Evolutionary conservation across 768 basidiomycete species (phyloP), one percentile per base, ranked within the genome.

Genomic region (Rhizopogon vulgaris): DNA sequence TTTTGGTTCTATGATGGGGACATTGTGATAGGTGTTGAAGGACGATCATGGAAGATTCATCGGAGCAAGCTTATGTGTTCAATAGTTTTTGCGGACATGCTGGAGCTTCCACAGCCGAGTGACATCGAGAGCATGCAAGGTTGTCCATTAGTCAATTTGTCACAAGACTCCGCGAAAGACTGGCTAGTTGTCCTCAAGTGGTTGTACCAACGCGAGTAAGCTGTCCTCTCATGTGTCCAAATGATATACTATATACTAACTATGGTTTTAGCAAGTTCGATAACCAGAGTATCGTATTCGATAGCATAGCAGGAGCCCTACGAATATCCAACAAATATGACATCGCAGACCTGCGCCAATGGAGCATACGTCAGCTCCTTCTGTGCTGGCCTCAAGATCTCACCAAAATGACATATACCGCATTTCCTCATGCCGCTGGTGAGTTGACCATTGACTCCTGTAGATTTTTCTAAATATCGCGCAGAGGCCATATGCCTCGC

Each of bases 311-410:
- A 0, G 56, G 64, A 11, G 56, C 64, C 12, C 61, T 72, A 9
- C 59, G 66, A 22, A 65, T 73, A 38, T 57, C 70, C 2, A 71
- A 69, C 1, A 73, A 73, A 54, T 70, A 73, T 51, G 70, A 71
- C 17, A 68, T 71, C 22, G 5, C 56, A 12, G 57, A 51, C 1
- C 56, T 72, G 32, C 61, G 66, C 32, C 41, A 57, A 18, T 66
- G 63, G 60, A 63, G 60, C 8, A 56, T 58, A 37, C 27, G 51
- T 5, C 56, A 65, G 24, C 47, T 71, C 14, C 30, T 55, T 14
- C 56, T 54, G 9, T 56, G 63, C 25, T 73, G 71, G 69, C 72
- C 71, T 14, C 27, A 30, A 15, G 56, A 65, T 18, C 37, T 66
- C 17, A 52, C 55, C 11, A 41, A 57, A 30, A 68, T 71, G 67